Evolutionary conservation across 2,329 filamentous ascomycete species (phyloP).

Genomic region (Chaetomiaceae sp.): DNA sequence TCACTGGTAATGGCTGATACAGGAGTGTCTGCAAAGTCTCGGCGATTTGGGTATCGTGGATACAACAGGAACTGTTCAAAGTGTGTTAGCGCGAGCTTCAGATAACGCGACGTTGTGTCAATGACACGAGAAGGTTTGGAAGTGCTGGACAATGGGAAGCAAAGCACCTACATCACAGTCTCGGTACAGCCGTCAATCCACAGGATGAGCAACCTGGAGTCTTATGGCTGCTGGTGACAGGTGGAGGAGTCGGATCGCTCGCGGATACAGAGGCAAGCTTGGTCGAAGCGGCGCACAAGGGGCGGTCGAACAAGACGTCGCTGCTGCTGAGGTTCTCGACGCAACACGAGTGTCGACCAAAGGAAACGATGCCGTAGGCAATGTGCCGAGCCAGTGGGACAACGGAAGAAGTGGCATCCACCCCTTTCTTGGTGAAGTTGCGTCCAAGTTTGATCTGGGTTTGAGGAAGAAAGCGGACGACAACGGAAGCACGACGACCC

Average conservation of each 20-base stretch:
- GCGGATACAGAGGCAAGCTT: background rate
- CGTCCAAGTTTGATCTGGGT: background rate
- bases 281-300: background rate
- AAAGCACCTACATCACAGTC: slow-evolving; percentile 6
- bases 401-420: background rate
- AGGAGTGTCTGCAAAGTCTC: background rate
- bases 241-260: background rate
- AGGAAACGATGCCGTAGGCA: background rate
- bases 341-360: background rate
- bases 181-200: background rate
- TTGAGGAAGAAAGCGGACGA: background rate
- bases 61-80: background rate
- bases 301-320: background rate
- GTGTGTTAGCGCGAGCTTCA: background rate
- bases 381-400: background rate
- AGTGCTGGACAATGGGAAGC: background rate
- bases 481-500: background rate
- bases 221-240: background rate
- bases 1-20: background rate
- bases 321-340: background rate
- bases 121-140: background rate
- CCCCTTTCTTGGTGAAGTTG: background rate
- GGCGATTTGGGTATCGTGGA: background rate
- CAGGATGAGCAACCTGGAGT: background rate
- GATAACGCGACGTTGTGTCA: background rate